These are phyloP conservation scores for Lactarius hatsudake DNA, from an alignment of 768 basidiomycete genomes.

Conservation along the genomic window DNA sequence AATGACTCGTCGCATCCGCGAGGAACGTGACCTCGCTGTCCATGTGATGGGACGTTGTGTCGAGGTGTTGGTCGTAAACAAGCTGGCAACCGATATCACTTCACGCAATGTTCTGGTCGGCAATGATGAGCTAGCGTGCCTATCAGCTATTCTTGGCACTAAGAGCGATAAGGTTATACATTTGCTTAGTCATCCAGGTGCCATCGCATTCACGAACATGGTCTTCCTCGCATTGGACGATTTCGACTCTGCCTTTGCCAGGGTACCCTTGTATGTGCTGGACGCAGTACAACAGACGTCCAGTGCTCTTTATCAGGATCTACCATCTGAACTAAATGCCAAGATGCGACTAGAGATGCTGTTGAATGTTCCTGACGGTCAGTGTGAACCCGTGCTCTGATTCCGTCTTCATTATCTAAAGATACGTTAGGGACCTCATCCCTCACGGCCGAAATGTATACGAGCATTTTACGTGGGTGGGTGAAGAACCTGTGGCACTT, in stretches of 20 bases:
- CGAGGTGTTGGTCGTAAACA: neutral
- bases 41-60: neutral
- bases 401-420: neutral
- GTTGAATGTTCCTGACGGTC: neutral
- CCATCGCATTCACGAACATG: neutral
- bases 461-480: neutral
- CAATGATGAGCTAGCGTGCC: neutral
- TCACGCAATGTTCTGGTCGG: neutral
- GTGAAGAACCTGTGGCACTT: neutral
- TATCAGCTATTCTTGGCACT: neutral
- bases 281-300: neutral
- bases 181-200: neutral
- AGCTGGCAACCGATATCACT: neutral
- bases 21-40: neutral
- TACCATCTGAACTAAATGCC: neutral
- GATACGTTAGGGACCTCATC: neutral
- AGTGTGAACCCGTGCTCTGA: neutral
- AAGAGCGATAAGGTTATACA: fast-evolving
- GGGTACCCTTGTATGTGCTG: neutral
- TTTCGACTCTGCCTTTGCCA: fast-evolving
- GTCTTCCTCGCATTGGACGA: neutral
- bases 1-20: neutral
- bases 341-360: neutral
- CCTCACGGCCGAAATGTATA: neutral
- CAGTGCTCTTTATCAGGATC: fast-evolving